Base-by-base conservation (phyloP, 345 rosid genomes). In the Reutealis trisperma region DNA sequence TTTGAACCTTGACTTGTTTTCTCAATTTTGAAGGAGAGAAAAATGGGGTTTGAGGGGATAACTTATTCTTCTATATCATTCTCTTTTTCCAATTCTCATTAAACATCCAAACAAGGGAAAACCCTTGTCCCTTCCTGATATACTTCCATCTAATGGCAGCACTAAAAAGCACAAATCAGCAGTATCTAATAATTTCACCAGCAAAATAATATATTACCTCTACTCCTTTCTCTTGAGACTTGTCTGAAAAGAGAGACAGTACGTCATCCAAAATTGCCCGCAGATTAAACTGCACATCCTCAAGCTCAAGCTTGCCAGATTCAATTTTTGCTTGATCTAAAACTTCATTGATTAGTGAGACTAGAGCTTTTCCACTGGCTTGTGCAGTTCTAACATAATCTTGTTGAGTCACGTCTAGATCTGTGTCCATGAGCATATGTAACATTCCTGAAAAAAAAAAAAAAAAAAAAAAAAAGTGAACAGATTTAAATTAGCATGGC, bases 291-390 rank as follows among this genome's bases (percentile, higher is more conserved):
- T 81, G 90, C 82, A 91, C 92, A 63, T 88, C 92, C 82, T 93
- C 99, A 66, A 95, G 97, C 88, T 93, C 99, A 78, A 95, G 92
- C 78, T 95, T 95, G 61, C 99, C 99, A 62, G 99, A 89, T 83
- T 95, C 96, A 18, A 93, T 92, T 82, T 95, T 95, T 30, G 99
- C 99, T 83, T 92, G 97, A 82, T 93, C 97, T 86, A 95, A 85
- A 71, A 95, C 97, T 86, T 89, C 98, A 77, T 95, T 95, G 79
- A 95, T 92, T 60, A 95, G 86, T 42, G 99, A 88, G 42, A 95
- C 94, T 55, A 95, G 84, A 77, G 98, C 97, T 87, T 88, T 93
- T 73, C 99, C 99, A 78, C 99, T 95, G 63, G 84, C 97, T 75
- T 91, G 94, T 25, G 99, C 99, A 62, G 93, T 95, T 88, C 94